Conservation (phyloP, 805 yeast species). For the Yarrowia sp. region DNA sequence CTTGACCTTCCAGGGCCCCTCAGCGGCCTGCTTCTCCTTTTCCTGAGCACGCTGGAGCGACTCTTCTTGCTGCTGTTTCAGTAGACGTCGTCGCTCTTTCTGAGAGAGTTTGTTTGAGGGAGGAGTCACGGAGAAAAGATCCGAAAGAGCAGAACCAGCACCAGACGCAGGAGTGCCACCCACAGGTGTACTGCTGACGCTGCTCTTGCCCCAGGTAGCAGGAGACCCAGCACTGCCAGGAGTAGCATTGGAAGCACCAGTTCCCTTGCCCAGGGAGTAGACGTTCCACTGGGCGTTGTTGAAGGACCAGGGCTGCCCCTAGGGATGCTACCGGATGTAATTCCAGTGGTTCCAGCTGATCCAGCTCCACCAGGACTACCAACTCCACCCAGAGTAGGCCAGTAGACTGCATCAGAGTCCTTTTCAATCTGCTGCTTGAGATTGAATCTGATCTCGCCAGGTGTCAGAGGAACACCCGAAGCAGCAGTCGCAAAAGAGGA, state of each 20-base stretch:
- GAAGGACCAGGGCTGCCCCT: not conserved
- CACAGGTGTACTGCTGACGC: not conserved
- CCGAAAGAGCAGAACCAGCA: constrained; percentile 4
- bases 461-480: not conserved
- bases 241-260: not conserved
- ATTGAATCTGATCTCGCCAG: not conserved
- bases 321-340: not conserved
- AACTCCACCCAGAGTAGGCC: constrained; percentile 7
- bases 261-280: not conserved
- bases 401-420: constrained; percentile 5
- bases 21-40: constrained; percentile 8
- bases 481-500: constrained; percentile 14
- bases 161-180: too few relatives aligned
- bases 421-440: constrained; percentile 4
- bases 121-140: not conserved
- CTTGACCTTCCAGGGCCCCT: constrained; percentile 11
- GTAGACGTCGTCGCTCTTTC: constrained; percentile 52
- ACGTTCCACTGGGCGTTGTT: not conserved
- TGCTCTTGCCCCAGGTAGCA: not conserved
- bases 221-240: not conserved
- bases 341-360: too few relatives aligned
- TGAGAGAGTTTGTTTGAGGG: constrained; percentile 52
- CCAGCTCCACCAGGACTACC: not conserved
- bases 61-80: constrained; percentile 33
- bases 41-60: constrained; percentile 8